Evolutionary conservation across 2,329 filamentous ascomycete genomes (phyloP), one percentile per base, ranked within the genome.

Genomic region (Talaromyces sp.): DNA sequence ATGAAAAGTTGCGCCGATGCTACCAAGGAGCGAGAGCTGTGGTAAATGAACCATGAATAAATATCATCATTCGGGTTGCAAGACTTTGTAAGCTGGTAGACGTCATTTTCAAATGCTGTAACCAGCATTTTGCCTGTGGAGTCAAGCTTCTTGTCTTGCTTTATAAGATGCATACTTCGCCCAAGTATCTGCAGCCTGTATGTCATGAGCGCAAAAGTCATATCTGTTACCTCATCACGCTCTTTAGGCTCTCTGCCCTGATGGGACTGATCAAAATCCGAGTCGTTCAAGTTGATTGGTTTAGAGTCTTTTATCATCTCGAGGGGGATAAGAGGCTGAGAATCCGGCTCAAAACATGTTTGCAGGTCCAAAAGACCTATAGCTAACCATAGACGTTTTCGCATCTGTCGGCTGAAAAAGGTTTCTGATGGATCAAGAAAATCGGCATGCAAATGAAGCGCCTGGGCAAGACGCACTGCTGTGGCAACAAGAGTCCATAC

Each of bases 1-100:
- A 61, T 58, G 24, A 66, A 58, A 13, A 71, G 62, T 4, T 65
- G 63, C 41, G 64, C 63, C 2, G 60, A 59, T n/a, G 68, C 62
- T 19, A 67, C 55, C 10, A 68, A 31, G 14, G 62, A 66, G 8
- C 69, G 69, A 0, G 69, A 62, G 24, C 64, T 63, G 56, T 73
- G 67, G 49, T 66, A 70, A 8, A 66, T 64, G 41, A 70, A 70
- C 71, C 71, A 73, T 4, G 70, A 69, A 53, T 69, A 71, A 3
- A 58, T 17, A 21, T 64, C 69, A 19, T 68, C 55, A 9, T 70
- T 66, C 2, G 70, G 70, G 49, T 73, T 69, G 51, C 71, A 71
- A 43, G 65, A 65, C n/a, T 66, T 62, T 9, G 69, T 51, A n/a
- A 72, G 62, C 13, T 53, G 50, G 4, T 64, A 57, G 4, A 60